Evolutionary conservation across 805 yeast species (phyloP).

Genomic region (Candida orba): DNA sequence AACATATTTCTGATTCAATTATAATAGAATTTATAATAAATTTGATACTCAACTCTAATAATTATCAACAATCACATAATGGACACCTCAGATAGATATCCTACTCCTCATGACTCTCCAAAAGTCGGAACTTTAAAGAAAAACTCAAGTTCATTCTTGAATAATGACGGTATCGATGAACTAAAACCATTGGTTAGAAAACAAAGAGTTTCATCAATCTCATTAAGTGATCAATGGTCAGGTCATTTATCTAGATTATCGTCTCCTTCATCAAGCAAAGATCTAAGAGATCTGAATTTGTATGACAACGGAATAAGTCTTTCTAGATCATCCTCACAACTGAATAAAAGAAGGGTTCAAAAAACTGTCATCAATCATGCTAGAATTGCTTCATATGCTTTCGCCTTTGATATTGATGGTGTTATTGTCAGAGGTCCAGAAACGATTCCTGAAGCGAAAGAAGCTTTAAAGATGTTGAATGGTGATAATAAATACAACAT

Average conservation of each 20-base stretch:
- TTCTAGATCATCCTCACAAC: too few species aligned
- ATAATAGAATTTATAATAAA: too few species aligned
- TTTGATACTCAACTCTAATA: too few species aligned
- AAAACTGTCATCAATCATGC: conserved; percentile 55
- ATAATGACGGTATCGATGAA: conserved; percentile 68
- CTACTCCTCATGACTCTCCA: conserved; percentile 1
- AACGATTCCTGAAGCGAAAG: conserved; percentile 72
- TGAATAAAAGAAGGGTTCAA: conserved; percentile 12
- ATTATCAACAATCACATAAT: not conserved
- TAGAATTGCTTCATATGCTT: conserved; percentile 76
- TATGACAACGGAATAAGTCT: too few species aligned
- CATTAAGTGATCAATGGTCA: conserved; percentile 68
- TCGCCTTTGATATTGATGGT: conserved; percentile 91
- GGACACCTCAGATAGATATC: not conserved
- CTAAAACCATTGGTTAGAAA: conserved; percentile 55
- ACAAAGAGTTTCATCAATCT: conserved; percentile 57
- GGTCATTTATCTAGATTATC: conserved; percentile 24
- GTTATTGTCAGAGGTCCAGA: conserved; percentile 81
- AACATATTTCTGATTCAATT: too few species aligned
- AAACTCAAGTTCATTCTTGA: conserved; percentile 53
- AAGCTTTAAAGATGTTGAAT: conserved; percentile 64
- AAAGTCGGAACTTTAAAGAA: conserved; percentile 1
- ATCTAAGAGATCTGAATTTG: too few species aligned
- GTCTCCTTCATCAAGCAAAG: conserved; percentile 18
- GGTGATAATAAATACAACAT: conserved; percentile 75